Evolutionary conservation across 2,329 filamentous ascomycete species (phyloP), one percentile per base, ranked within the genome.

Genomic region (Plectosphaerella sp.): DNA sequence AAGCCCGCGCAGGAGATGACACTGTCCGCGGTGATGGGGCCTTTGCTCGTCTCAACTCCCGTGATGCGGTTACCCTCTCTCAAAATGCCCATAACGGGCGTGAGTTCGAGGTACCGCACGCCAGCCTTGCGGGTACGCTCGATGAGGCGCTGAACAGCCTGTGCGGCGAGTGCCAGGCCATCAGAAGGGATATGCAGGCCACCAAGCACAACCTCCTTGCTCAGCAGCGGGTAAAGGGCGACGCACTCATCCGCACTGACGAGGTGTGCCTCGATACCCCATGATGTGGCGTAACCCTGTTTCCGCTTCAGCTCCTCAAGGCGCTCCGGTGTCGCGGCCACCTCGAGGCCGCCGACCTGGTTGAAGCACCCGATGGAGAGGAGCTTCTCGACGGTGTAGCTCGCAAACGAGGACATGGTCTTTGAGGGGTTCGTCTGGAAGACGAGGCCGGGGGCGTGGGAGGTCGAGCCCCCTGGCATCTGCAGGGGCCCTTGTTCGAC

Each of bases 401-500:
- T 74, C 2, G 83, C 83, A 49, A 86, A 75, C 4, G 72, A 63
- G 5, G 76, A 82, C 79, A 86, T 72, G 0, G 77, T 78, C 62
- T 77, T 82, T 47, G 76, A 81, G 2, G 70, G 64, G 48, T 79
- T 85, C 8, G 80, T 85, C 61, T 86, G 82, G 59, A 84, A 86
- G 0, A 86, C 82, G 3, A 86, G 72, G 1, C 83, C 83, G 0
- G 83, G 83, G 5, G 83, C 83, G 57, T 86, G 83, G 7, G 82
- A 86, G 7, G 83, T 86, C 25, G 83, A 86, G 45, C 83, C 83
- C 24, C 83, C 83, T 0, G 83, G 83, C 74, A 86, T 78, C 53
- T 72, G 68, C 57, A 86, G 63, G 3, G 83, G 83, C 0, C 83
- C 83, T 64, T 86, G 83, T 57, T 86, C 83, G 56, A 86, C 68